Evolutionary conservation across 148 eudicot genomes (phyloP).

Genomic region (Vaccinium vitisidaea): DNA sequence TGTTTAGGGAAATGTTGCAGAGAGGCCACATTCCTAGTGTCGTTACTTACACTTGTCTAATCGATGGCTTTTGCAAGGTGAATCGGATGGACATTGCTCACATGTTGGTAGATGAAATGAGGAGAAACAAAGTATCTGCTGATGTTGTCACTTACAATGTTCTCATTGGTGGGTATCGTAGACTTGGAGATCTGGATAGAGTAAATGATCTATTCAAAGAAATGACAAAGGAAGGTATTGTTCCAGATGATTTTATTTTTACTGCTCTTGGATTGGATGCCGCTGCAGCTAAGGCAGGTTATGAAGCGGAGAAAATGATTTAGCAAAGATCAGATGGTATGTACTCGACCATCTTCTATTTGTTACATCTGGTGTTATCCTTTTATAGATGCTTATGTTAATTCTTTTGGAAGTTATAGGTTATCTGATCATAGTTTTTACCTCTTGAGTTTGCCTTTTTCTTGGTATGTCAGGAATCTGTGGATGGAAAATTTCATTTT

Average conservation of each 20-base stretch:
- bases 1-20: constrained; percentile 37
- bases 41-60: constrained; percentile 54
- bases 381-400: constrained; percentile 1
- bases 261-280: constrained; percentile 26
- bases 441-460: neutral
- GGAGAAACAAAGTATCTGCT: constrained; percentile 29
- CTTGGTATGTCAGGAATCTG: neutral
- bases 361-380: neutral
- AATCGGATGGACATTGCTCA: constrained; percentile 34
- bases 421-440: constrained; percentile 4
- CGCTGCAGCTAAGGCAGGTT: constrained; percentile 13
- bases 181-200: constrained; percentile 29
- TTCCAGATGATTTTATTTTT: constrained; percentile 23
- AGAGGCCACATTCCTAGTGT: constrained; percentile 33
- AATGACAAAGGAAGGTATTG: constrained; percentile 30
- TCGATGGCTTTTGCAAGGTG: constrained; percentile 41
- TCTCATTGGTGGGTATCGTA: constrained; percentile 34
- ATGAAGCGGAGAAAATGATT: constrained; percentile 19
- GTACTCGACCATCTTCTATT: neutral
- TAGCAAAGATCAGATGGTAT: constrained; percentile 19
- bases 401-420: neutral
- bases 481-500: neutral
- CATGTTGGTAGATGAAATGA: constrained; percentile 35
- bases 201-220: constrained; percentile 28
- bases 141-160: constrained; percentile 32